These are phyloP conservation scores for Talaromyces sp. DNA, from an alignment of 2,329 filamentous ascomycete species.

Conservation along the genomic window DNA sequence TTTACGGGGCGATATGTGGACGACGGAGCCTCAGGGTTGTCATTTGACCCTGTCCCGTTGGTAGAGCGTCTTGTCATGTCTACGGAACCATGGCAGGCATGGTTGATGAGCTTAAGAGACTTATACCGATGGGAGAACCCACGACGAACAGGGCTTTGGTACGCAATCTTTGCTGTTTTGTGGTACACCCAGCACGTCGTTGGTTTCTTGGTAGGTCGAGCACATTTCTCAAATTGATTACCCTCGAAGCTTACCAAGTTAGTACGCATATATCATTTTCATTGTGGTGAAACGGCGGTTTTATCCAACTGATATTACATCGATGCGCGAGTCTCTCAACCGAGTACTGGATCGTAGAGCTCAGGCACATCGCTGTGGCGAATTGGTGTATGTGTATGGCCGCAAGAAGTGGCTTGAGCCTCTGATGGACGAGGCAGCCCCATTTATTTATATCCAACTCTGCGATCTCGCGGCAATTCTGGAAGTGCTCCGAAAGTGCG, in stretches of 20 bases:
- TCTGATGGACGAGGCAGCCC: conserved; percentile 31
- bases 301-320: conserved; percentile 22
- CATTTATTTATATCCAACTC: conserved; percentile 33
- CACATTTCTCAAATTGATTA: conserved; percentile 11
- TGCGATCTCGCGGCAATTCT: conserved; percentile 34
- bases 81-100: conserved; percentile 38
- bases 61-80: conserved; percentile 37
- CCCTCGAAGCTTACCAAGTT: background rate
- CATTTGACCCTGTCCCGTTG: conserved; percentile 32
- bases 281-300: conserved; percentile 28
- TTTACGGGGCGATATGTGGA: conserved; percentile 32
- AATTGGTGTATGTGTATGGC: conserved; percentile 34
- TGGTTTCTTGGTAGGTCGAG: conserved; percentile 24
- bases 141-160: conserved; percentile 30
- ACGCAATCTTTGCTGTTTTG: conserved; percentile 28
- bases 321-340: conserved; percentile 30
- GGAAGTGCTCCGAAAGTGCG: conserved; percentile 29
- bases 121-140: conserved; percentile 39
- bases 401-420: conserved; percentile 34
- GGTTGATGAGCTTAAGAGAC: conserved; percentile 29
- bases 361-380: conserved; percentile 29
- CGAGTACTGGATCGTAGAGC: conserved; percentile 25
- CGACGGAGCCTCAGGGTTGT: conserved; percentile 25
- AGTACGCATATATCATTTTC: conserved; percentile 32
- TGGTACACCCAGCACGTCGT: conserved; percentile 35